Percentiles rank a stretch among this genome's conserved stretches.
Conservation (phyloP, 192 early-diverging fungal species). For the Entomortierella chlamydospora region DNA sequence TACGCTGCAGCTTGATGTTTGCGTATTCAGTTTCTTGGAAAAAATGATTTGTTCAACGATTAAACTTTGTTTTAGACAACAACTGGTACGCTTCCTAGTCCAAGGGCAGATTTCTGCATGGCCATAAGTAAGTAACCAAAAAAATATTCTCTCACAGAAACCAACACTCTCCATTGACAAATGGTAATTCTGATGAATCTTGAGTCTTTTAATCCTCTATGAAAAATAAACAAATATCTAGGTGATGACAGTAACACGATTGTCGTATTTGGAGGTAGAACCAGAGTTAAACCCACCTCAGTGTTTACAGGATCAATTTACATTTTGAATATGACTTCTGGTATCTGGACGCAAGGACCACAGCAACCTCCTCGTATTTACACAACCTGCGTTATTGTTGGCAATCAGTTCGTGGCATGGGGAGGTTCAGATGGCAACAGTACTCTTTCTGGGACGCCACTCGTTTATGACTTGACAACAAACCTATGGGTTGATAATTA, state of each 20-base stretch:
- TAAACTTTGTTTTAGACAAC: conserved; percentile 8
- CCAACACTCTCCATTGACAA: neutral
- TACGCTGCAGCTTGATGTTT: neutral
- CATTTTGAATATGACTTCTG: conserved; percentile 14
- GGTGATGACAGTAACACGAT: conserved; percentile 29
- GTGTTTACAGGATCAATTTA: conserved; percentile 15
- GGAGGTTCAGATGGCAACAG: conserved; percentile 21
- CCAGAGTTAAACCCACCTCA: neutral
- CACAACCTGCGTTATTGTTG: conserved; percentile 27
- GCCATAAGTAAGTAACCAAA: conserved; percentile 21
- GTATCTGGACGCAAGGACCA: conserved; percentile 3
- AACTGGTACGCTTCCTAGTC: conserved; percentile 3
- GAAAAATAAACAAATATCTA: neutral
- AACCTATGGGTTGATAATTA: conserved; percentile 14
- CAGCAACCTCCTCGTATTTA: conserved; percentile 16
- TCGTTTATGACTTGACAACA: conserved; percentile 22
- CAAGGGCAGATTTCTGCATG: conserved; percentile 35
- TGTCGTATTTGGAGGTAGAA: conserved; percentile 31
- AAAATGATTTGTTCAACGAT: neutral
- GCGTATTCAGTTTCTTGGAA: neutral
- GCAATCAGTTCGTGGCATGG: conserved; percentile 32
- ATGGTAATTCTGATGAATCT: neutral
- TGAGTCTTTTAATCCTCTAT: too few species aligned
- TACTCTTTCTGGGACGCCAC: conserved; percentile 13
- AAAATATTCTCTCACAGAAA: neutral